Percentiles rank a stretch among this genome's conserved stretches.
Evolutionary conservation across 2,329 filamentous ascomycete species (phyloP).

Genomic region (Teratosphaeria nubilosa): DNA sequence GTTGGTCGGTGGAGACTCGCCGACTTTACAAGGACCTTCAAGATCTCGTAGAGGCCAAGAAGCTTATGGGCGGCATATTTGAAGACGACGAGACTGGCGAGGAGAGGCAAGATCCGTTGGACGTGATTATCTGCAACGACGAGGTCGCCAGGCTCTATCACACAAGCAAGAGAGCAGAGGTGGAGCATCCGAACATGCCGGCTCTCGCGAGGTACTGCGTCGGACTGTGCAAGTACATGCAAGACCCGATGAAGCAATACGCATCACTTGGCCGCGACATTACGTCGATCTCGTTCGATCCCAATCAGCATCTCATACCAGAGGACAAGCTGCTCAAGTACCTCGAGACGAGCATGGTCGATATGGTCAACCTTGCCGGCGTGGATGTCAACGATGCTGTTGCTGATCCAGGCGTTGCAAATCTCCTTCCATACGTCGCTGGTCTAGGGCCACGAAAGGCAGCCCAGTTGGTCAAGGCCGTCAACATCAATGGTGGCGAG

Average conservation of each 20-base stretch:
- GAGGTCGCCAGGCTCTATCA: constrained; percentile 96
- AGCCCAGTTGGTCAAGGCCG: constrained; percentile 72
- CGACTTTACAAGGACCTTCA: constrained; percentile 74
- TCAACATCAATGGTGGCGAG: constrained; percentile 80
- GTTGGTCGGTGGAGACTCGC: constrained; percentile 78
- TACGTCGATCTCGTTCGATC: constrained; percentile 75
- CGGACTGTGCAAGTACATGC: constrained; percentile 79
- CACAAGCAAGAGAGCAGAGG: constrained; percentile 67
- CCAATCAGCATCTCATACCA: constrained; percentile 78
- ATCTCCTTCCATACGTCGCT: constrained; percentile 80
- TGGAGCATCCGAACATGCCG: constrained; percentile 71
- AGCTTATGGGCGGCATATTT: constrained; percentile 70
- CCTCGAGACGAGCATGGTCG: constrained; percentile 92
- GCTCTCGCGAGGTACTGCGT: constrained; percentile 82
- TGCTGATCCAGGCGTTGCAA: constrained; percentile 68
- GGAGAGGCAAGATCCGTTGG: constrained; percentile 67
- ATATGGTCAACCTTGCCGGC: constrained; percentile 94
- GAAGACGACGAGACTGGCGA: constrained; percentile 81
- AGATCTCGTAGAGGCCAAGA: constrained; percentile 65
- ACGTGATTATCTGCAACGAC: constrained; percentile 88
- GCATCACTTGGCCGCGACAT: constrained; percentile 85
- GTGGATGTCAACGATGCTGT: constrained; percentile 92
- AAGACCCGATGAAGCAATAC: constrained; percentile 94
- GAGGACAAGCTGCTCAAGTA: constrained; percentile 78
- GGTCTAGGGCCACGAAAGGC: constrained; percentile 90